phyloP scores from a whole-genome alignment of 768 basidiomycete genomes.

The Hemileccinum rubropunctum region DNA sequence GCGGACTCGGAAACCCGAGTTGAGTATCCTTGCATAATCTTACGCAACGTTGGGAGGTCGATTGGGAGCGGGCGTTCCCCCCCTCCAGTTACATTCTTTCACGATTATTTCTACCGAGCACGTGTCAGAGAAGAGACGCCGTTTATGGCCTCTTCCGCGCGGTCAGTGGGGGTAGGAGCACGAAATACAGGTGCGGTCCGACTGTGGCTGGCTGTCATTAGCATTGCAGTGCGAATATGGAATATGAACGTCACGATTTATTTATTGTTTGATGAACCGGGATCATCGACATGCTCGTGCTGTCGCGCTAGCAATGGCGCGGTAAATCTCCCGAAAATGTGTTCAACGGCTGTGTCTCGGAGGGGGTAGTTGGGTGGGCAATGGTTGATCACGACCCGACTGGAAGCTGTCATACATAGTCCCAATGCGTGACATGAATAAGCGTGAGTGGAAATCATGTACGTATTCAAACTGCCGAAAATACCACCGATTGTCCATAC shows the following conservation, averaged over 20 bases:
- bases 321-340: slow-evolving; percentile 12
- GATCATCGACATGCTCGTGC: slow-evolving; percentile 9
- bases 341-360: slow-evolving; percentile 4
- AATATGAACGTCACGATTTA: slow-evolving; percentile 1
- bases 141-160: slow-evolving; percentile 4
- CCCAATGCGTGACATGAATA: not conserved
- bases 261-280: slow-evolving; percentile 10
- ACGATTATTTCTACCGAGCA: slow-evolving; percentile 12
- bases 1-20: not conserved
- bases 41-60: too few species aligned
- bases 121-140: slow-evolving; percentile 11
- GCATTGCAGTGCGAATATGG: not conserved
- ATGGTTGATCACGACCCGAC: not conserved
- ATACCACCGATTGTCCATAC: slow-evolving; percentile 16
- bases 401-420: not conserved
- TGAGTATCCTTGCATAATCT: not conserved
- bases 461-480: slow-evolving; percentile 6
- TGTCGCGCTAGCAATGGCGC: slow-evolving; percentile 3
- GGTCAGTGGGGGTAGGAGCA: not conserved
- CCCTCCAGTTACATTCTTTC: not conserved
- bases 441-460: not conserved
- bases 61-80: not conserved
- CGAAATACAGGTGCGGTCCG: not conserved
- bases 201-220: slow-evolving; percentile 14
- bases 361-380: not conserved